Percentiles rank a stretch among this genome's conserved stretches.
phyloP scores from a whole-genome alignment of 441 rosid species.

The Gossypium aridum region DNA sequence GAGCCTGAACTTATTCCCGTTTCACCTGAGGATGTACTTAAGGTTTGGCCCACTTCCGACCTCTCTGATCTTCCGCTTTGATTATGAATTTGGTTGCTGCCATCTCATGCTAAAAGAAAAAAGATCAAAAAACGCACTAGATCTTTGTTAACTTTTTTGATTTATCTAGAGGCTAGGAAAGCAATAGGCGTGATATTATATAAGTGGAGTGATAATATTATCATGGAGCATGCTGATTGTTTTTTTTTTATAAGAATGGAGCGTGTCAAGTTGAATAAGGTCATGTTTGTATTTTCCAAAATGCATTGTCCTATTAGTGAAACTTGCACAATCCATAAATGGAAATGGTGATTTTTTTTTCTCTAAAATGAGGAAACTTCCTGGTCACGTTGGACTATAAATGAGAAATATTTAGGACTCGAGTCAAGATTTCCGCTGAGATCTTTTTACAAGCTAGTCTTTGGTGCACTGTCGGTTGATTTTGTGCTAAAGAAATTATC shows the following conservation, averaged over 20 bases:
- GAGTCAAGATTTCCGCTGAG: not conserved
- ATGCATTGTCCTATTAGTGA: not conserved
- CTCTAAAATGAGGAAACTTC: not conserved
- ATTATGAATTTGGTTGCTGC: constrained; percentile 10
- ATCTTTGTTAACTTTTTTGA: not conserved
- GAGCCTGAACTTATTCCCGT: constrained; percentile 68
- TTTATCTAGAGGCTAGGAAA: not conserved
- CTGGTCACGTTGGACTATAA: not conserved
- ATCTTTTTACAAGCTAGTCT: not conserved
- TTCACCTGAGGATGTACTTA: constrained; percentile 61
- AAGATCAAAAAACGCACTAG: not conserved
- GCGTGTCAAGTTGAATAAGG: not conserved
- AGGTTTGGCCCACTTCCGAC: constrained; percentile 27
- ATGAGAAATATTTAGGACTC: not conserved
- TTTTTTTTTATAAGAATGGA: not conserved
- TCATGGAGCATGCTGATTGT: not conserved
- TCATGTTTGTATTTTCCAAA: not conserved
- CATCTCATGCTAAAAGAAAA: not conserved
- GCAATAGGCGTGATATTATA: not conserved
- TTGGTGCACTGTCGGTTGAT: not conserved
- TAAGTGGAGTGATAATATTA: not conserved
- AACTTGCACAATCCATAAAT: not conserved
- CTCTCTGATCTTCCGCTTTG: not conserved
- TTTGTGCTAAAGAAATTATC: not conserved
- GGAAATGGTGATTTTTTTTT: not conserved